Evolutionary conservation across 1,284 basidiomycete genomes (phyloP), one percentile per base, ranked within the genome.

Genomic region (Termitomyces sp.): DNA sequence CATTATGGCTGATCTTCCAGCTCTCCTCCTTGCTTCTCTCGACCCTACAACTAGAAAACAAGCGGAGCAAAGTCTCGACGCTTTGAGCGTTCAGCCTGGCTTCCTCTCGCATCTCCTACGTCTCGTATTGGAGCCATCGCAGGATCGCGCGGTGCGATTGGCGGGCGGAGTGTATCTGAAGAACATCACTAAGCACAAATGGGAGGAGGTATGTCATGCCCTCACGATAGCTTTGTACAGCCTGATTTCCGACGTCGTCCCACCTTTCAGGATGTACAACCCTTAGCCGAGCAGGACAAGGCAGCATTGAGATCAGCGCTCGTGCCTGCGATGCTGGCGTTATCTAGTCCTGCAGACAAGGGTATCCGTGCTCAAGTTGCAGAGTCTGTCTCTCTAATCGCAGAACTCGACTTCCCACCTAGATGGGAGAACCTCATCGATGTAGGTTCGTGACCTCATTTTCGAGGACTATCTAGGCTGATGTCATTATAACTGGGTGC

Each of bases 131-230:
- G 79, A 89, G 62, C 67, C 76, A 36, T 72, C 82, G 1, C 81
- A 86, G 64, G 82, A 88, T 67, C 82, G 83, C 57, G 74, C 88
- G 1, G 81, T 90, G 36, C 77, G 92, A 63, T 83, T 94, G 55
- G 84, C 92, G 2, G 94, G 83, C 1, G 86, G 88, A 55, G 85
- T 96, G 44, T 94, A 89, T 71, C 84, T 96, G 60, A 97, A 96
- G 75, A 96, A 96, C 68, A 79, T 86, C 21, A 81, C 92, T 52
- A 93, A 90, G 68, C 74, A 83, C 40, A 80, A 87, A 71, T 97
- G 94, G 94, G 86, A 85, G 47, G 90, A 92, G 75, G 93, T 92
- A 53, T 54, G 82, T 76, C 5, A 2, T 21, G 33, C 10, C 42
- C 21, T 2, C 15, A 30, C 19, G 50, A 42, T 57, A 26, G 39